These are phyloP conservation scores for Metschnikowia hibisci DNA, from an alignment of 805 yeast species.

Conservation along the genomic window DNA sequence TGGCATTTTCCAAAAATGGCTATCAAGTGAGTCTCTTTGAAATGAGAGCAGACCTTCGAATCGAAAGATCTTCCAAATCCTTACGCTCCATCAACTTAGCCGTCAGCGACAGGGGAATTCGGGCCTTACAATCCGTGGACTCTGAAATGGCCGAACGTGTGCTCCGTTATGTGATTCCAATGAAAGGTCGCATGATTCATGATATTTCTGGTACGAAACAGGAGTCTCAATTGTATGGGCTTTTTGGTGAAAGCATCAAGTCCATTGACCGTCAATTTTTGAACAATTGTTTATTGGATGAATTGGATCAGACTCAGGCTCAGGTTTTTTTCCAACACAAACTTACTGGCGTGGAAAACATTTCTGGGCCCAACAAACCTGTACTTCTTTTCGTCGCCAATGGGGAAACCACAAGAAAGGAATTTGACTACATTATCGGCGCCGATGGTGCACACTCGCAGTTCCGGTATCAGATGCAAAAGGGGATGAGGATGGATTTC, in stretches of 20 bases:
- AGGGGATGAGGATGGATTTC: slow-evolving; percentile 62
- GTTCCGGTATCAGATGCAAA: slow-evolving; percentile 65
- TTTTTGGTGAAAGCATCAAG: slow-evolving; percentile 78
- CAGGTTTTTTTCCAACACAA: slow-evolving; percentile 53
- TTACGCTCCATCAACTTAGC: slow-evolving; percentile 81
- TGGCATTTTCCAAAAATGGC: slow-evolving; percentile 74
- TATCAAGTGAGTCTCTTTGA: slow-evolving; percentile 71
- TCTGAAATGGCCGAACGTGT: slow-evolving; percentile 52
- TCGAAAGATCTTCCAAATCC: slow-evolving; percentile 29
- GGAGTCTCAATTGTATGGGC: slow-evolving; percentile 71
- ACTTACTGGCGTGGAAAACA: slow-evolving; percentile 39
- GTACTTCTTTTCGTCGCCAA: slow-evolving; percentile 21
- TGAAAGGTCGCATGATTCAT: slow-evolving; percentile 90
- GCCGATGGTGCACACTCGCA: slow-evolving; percentile 84
- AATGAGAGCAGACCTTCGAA: slow-evolving; percentile 63
- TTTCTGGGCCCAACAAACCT: slow-evolving; percentile 18
- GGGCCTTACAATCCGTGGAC: slow-evolving; percentile 63
- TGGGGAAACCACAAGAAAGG: slow-evolving; percentile 18
- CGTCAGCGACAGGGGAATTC: slow-evolving; percentile 78
- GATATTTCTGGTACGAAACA: slow-evolving; percentile 53
- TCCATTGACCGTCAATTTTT: slow-evolving; percentile 75
- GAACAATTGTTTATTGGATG: slow-evolving; percentile 63
- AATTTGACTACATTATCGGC: slow-evolving; percentile 66
- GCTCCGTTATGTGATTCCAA: slow-evolving; percentile 65
- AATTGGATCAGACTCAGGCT: slow-evolving; percentile 47